phyloP scores from a whole-genome alignment of 2,329 filamentous ascomycete species.

The Lizonia empirigonia region DNA sequence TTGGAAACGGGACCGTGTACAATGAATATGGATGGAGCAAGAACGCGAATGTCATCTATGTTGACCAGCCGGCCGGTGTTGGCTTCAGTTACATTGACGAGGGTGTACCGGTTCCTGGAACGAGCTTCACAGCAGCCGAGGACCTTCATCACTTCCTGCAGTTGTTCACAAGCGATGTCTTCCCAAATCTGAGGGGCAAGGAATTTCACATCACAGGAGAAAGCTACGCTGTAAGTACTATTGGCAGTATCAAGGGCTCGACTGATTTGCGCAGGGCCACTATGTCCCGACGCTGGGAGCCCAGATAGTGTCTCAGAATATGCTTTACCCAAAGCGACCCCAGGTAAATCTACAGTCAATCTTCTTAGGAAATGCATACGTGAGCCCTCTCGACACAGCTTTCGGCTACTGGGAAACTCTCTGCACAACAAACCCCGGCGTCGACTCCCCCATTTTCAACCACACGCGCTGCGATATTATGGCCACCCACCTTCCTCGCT shows the following conservation, averaged over 20 bases:
- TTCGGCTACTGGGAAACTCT: conserved; percentile 57
- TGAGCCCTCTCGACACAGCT: conserved; percentile 50
- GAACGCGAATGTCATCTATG: conserved; percentile 46
- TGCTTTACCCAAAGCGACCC: conserved; percentile 48
- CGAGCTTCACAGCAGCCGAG: conserved; percentile 52
- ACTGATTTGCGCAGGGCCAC: conserved; percentile 47
- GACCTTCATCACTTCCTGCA: conserved; percentile 59
- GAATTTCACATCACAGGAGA: conserved; percentile 58
- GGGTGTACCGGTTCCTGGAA: conserved; percentile 40
- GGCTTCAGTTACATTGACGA: conserved; percentile 50
- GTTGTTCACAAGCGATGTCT: conserved; percentile 54
- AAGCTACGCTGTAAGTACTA: conserved; percentile 52
- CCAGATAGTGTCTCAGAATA: conserved; percentile 54
- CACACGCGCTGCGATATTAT: conserved; percentile 55
- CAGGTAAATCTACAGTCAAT: conserved; percentile 54
- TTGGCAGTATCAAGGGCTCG: neutral
- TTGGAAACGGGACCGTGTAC: conserved; percentile 46
- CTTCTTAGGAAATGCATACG: conserved; percentile 55
- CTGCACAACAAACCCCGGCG: conserved; percentile 54
- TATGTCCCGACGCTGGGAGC: conserved; percentile 55
- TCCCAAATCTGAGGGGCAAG: conserved; percentile 48
- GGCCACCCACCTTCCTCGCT: conserved; percentile 53
- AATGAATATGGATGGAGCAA: conserved; percentile 50
- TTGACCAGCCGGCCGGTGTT: conserved; percentile 49
- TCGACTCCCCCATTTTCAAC: conserved; percentile 52